Evolutionary conservation across 2,329 filamentous ascomycete genomes (phyloP).

Genomic region (Pseudocercospora fuligena): DNA sequence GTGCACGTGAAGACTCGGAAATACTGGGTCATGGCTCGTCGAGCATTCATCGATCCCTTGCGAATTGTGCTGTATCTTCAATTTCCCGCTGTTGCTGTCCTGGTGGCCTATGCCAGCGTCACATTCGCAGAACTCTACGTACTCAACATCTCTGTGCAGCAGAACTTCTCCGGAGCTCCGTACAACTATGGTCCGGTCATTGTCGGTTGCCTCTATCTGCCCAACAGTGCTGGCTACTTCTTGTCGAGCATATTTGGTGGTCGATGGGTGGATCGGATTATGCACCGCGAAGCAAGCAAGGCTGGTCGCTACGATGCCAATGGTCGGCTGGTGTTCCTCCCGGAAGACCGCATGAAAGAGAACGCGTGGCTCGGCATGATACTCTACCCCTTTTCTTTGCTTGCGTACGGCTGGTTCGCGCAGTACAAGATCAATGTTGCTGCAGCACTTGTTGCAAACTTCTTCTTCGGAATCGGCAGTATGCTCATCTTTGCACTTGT

Average conservation of each 20-base stretch:
- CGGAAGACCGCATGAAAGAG: constrained; percentile 81
- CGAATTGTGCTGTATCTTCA: constrained; percentile 72
- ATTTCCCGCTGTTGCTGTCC: constrained; percentile 74
- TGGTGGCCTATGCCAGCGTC: constrained; percentile 74
- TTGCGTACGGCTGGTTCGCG: constrained; percentile 79
- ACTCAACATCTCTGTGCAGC: constrained; percentile 76
- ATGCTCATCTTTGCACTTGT: constrained; percentile 77
- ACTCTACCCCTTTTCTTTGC: constrained; percentile 70
- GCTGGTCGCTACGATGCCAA: constrained; percentile 70
- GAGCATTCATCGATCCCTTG: constrained; percentile 73
- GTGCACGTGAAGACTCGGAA: constrained; percentile 59
- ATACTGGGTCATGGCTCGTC: constrained; percentile 60
- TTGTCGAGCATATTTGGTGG: constrained; percentile 71
- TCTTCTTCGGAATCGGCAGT: constrained; percentile 70
- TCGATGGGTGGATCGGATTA: constrained; percentile 79
- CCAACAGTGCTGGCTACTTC: constrained; percentile 74
- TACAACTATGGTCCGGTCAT: constrained; percentile 72
- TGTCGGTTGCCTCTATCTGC: constrained; percentile 78
- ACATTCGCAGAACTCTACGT: constrained; percentile 78
- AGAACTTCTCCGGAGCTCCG: constrained; percentile 67
- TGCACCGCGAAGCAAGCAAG: constrained; percentile 73
- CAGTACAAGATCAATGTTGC: constrained; percentile 58
- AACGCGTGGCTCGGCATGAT: constrained; percentile 78
- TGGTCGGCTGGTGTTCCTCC: constrained; percentile 69
- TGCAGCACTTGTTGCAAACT: constrained; percentile 42